Percentiles rank a stretch among this genome's conserved stretches.
Evolutionary conservation across 306 rosid species (phyloP).

Genomic region (Castanospermum australe): DNA sequence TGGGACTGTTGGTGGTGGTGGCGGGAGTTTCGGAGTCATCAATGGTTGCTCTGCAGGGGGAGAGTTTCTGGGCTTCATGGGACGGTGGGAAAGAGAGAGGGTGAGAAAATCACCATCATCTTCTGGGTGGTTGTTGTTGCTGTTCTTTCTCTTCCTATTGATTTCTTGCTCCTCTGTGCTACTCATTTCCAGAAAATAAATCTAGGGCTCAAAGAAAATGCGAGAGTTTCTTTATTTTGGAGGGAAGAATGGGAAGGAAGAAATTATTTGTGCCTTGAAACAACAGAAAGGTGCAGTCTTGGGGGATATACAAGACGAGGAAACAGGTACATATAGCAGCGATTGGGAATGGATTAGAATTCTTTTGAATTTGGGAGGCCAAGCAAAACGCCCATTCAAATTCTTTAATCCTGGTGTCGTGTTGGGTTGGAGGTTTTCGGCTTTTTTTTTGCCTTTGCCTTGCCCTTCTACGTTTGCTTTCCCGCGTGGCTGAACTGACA

Average conservation of each 20-base stretch:
- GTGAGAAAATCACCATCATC: neutral
- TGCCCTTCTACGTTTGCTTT: neutral
- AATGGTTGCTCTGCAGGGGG: neutral
- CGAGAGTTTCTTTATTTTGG: no score
- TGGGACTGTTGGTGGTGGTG: neutral
- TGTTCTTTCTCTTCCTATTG: neutral
- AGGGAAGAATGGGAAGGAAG: neutral
- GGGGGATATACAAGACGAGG: neutral
- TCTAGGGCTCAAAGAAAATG: neutral
- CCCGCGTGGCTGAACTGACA: neutral
- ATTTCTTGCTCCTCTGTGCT: constrained; percentile 5
- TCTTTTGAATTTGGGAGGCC: neutral
- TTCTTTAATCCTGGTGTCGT: neutral
- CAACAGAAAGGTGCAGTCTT: neutral
- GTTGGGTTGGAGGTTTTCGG: no score
- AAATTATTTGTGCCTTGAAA: neutral
- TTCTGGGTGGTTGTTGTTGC: neutral
- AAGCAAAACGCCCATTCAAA: constrained; percentile 15
- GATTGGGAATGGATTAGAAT: neutral
- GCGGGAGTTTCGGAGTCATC: neutral
- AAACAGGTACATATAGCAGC: neutral
- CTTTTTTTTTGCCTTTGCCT: neutral
- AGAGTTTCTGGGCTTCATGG: no score
- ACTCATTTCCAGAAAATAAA: neutral
- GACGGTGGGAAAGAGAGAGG: neutral